Evolutionary conservation across 306 rosid genomes (phyloP), one percentile per base, ranked within the genome.

Genomic region (Fagus sylvatica): DNA sequence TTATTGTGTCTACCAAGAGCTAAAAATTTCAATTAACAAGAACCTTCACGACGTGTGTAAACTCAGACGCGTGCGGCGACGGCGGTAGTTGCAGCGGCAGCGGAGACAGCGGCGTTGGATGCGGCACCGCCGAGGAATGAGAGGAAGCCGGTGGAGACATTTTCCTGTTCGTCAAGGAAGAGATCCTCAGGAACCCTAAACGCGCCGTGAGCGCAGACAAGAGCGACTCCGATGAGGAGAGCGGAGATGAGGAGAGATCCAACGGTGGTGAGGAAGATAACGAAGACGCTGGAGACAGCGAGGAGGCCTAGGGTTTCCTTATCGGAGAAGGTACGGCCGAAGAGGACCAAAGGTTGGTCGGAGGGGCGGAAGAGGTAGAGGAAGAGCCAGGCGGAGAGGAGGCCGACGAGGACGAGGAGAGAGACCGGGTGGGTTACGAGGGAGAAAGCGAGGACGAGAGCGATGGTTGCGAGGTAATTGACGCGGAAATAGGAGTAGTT

Each of bases 311-410:
- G 84, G 5, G 95, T 86, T 60, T 95, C 98, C n/a, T 89, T 89
- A 17, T 93, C 97, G 8, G 93, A 64, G 83, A 86, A 95, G 1
- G 89, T 69, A 2, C 97, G 90, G 41, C 97, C 97, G 33, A 95
- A 75, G 28, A 95, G 43, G 67, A 95, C 91, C 12, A 95, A 87
- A 5, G 99, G 98, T 79, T 93, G 99, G 60, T 93, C 99, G 16
- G 99, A 43, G 8, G 99, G 96, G 11, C 99, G 98, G 90, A 95
- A 89, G 73, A 93, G 89, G 87, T 95, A 93, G 51, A 95, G 98
- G 84, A 95, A 95, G 68, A 93, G 82, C 99, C 98, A 95, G 1
- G 90, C 80, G n/a, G 88, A 85, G 70, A 93, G 86, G 51, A 95
- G 89, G 7, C 94, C 93, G 3, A 85, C 7, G 54, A 95, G 90